Conservation (phyloP, 2,329 filamentous ascomycete genomes). For the Exophiala xenobiotica region DNA sequence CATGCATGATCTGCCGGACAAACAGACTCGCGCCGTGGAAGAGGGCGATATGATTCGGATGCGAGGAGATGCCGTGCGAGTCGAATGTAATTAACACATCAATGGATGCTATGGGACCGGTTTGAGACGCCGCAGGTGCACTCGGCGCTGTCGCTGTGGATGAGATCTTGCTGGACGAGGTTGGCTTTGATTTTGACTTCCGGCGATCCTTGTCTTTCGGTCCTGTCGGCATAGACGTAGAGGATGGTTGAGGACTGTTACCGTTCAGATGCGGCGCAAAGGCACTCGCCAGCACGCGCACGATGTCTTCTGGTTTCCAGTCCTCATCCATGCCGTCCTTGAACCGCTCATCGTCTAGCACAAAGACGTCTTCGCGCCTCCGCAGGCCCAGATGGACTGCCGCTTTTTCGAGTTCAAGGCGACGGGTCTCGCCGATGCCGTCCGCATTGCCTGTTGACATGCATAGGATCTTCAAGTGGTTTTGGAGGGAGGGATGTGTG, state of each 20-base stretch:
- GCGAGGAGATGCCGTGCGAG: conserved; percentile 72
- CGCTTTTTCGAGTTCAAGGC: conserved; percentile 79
- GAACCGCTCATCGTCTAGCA: conserved; percentile 77
- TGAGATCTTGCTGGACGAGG: conserved; percentile 4
- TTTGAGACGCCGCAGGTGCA: conserved; percentile 15
- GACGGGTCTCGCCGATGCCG: conserved; percentile 78
- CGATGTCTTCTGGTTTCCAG: conserved; percentile 72
- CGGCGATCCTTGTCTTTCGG: conserved; percentile 20
- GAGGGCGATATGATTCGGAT: conserved; percentile 91
- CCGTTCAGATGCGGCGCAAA: conserved; percentile 66
- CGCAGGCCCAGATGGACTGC: conserved; percentile 73
- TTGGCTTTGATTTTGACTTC: conserved; percentile 11
- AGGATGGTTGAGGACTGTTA: conserved; percentile 35
- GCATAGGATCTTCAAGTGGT: conserved; percentile 93
- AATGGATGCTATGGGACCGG: conserved; percentile 57
- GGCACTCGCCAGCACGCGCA: conserved; percentile 66
- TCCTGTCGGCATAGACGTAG: conserved; percentile 2
- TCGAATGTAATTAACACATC: conserved; percentile 92
- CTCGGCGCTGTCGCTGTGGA: conserved; percentile 21
- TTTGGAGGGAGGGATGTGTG: conserved; percentile 73
- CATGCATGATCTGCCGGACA: conserved; percentile 63
- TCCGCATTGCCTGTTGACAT: conserved; percentile 85
- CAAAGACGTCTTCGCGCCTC: conserved; percentile 73
- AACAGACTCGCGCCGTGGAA: conserved; percentile 79
- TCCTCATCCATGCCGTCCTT: conserved; percentile 81